Base-by-base conservation (phyloP, 176 grass and related monocot species). In the Bromus sterilis region DNA sequence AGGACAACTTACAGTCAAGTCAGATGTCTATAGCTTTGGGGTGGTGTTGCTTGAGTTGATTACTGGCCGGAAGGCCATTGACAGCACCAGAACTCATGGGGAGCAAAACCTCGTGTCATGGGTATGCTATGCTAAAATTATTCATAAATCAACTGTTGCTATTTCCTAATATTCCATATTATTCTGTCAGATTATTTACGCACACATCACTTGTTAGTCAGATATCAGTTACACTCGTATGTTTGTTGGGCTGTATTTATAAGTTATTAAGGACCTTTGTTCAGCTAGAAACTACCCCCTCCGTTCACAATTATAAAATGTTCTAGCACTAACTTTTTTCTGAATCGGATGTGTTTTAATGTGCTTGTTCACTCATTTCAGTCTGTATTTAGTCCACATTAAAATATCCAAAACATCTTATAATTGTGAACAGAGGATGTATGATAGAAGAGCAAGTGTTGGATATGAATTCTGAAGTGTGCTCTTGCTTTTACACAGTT, bases 71-170 rank as follows among this genome's bases (percentile, higher is more conserved):
- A 87, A 78, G 85, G 87, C 88, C 78, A 93, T 96, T 69, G 93
- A 96, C 66, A 79, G 49, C 80, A 89, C 71, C 29, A 93, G 68
- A 77, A 78, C 91, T 25, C 61, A 67, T 9, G 57, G 32, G 56
- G 94, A 97, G 58, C 90, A 93, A 79, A 97, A 97, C 81, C 94
- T 97, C 77, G 94, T 97, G 20, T 87, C 94, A 78, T 97, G 94
- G 94, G 91, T 93, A 89, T 51, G 86, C 71, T 87, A 41, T 88
- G 24, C 77, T 77, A 7, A 7, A 46, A 31, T 32, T 76, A 36
- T 87, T 60, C 29, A 57, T 44, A 36, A 66, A 53, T 62, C 30
- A 25, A 48, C 66, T 80, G 39, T 58, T 66, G 14, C 11, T 66
- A 60, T 69, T 61, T 63, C 25, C 31, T 78, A n/a, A n/a, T n/a